phyloP scores from a whole-genome alignment of 176 grass and related monocot genomes.

The Alloteropsis semialata region DNA sequence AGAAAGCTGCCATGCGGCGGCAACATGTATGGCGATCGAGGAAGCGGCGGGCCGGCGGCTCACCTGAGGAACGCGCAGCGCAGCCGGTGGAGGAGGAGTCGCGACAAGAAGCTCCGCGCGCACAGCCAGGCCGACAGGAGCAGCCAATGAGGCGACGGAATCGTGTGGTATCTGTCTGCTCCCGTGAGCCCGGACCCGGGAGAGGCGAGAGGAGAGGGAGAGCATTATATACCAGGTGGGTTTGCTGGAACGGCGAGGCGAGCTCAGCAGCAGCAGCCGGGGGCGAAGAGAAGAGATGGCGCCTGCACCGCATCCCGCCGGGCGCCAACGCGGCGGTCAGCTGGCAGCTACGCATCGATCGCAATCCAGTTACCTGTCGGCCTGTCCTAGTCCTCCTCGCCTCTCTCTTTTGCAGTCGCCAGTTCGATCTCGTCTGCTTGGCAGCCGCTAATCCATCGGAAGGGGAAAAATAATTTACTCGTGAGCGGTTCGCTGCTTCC shows the following conservation, averaged over 20 bases:
- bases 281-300: not conserved
- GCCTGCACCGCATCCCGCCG: conserved; percentile 41
- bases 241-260: not conserved
- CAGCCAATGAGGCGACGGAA: not conserved
- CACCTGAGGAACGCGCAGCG: not conserved
- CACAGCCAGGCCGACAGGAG: not conserved
- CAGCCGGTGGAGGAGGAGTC: no score
- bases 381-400: not conserved
- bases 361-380: not conserved
- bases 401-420: not conserved
- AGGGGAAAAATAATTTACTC: no score
- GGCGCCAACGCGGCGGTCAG: not conserved
- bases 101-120: not conserved
- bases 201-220: not conserved
- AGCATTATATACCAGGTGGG: not conserved
- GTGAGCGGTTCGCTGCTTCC: not conserved
- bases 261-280: not conserved
- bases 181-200: not conserved
- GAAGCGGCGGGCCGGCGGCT: not conserved
- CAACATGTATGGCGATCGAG: not conserved
- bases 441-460: not conserved
- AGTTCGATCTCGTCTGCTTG: not conserved
- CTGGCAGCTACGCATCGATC: not conserved
- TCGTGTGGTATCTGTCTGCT: not conserved
- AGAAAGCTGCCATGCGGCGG: not conserved